A percentile compares a stretch with the other conserved stretches of the same genome.
Conservation (phyloP, 163 green algal genomes). For the Coccomyxa subellipsoidea region DNA sequence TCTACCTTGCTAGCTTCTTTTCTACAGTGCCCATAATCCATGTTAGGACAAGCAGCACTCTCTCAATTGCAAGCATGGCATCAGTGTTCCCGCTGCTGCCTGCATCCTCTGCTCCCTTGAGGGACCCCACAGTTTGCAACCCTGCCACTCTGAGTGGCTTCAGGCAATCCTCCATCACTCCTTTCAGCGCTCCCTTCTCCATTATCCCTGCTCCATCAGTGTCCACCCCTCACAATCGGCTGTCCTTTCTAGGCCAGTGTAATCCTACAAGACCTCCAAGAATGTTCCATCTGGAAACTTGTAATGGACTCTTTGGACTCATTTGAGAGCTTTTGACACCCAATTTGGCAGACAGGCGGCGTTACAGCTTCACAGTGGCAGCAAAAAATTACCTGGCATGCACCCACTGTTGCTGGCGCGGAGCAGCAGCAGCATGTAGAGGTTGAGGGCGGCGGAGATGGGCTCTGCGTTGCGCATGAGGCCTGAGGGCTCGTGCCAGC, state of each 20-base stretch:
- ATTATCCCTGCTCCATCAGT: not conserved
- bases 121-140: not conserved
- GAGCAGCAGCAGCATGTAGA: not conserved
- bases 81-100: not conserved
- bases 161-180: not conserved
- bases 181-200: not conserved
- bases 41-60: not conserved
- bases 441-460: not conserved
- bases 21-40: not conserved
- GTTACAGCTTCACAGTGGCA: not conserved
- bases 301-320: not conserved
- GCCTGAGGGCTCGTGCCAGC: not conserved
- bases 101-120: not conserved
- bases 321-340: not conserved
- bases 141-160: not conserved
- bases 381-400: not conserved
- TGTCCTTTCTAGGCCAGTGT: too few relatives aligned
- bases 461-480: not conserved
- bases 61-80: not conserved
- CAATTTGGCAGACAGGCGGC: not conserved
- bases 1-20: not conserved
- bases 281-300: not conserved
- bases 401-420: not conserved
- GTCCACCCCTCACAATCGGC: not conserved
- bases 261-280: too few relatives aligned